Conservation (phyloP, 495 filamentous ascomycete species). For the Lindgomyces ingoldianus region DNA sequence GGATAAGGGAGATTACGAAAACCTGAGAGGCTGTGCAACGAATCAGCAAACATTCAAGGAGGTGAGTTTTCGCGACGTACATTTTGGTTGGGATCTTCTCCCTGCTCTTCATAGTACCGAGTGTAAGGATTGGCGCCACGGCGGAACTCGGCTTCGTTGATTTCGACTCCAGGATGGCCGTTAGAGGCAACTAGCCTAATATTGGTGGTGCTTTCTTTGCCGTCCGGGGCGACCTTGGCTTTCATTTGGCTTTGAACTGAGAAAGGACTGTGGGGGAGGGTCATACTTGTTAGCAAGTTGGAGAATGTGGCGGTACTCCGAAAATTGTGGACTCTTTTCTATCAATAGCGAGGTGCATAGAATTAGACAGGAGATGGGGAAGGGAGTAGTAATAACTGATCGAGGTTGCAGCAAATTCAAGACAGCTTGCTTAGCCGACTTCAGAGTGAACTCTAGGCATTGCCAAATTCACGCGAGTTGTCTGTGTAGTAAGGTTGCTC, state of each 20-base stretch:
- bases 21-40: not conserved
- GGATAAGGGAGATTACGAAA: not conserved
- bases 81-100: constrained; percentile 8
- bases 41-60: not conserved
- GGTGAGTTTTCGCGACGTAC: not conserved
- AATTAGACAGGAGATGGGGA: not conserved
- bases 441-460: not conserved
- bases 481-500: constrained; percentile 2
- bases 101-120: constrained; percentile 65
- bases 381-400: not conserved
- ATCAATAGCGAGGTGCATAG: not conserved
- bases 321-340: not conserved
- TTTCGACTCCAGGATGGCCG: constrained; percentile 56
- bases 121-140: constrained; percentile 66
- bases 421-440: not conserved
- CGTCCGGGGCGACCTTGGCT: constrained; percentile 54
- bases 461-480: not conserved
- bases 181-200: constrained; percentile 57
- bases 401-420: not conserved
- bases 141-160: constrained; percentile 63
- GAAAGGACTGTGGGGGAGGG: constrained; percentile 49
- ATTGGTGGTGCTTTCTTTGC: constrained; percentile 49
- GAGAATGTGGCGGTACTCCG: not conserved
- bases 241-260: constrained; percentile 52
- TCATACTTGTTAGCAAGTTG: constrained; percentile 18